Percentiles rank a stretch among this genome's conserved stretches.
Conservation (phyloP, 768 basidiomycete genomes). For the Rubroboletus satanas region DNA sequence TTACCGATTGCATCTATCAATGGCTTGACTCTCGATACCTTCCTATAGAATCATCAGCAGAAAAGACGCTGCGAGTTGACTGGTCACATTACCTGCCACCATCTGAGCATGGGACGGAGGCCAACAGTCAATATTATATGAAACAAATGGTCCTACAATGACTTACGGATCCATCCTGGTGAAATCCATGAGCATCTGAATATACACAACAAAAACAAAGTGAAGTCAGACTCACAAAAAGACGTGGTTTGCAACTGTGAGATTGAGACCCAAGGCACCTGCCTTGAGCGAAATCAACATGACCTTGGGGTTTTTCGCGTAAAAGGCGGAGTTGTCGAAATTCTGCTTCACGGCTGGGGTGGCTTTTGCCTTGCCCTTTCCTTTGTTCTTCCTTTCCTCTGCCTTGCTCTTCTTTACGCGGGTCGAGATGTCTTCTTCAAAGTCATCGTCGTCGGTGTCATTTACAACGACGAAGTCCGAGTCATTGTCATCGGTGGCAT, state of each 20-base stretch:
- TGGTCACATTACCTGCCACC: constrained; percentile 59
- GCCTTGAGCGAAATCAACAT: constrained; percentile 87
- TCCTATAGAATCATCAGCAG: constrained; percentile 40
- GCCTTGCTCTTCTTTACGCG: constrained; percentile 30
- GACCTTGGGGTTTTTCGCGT: constrained; percentile 59
- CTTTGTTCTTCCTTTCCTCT: constrained; percentile 39
- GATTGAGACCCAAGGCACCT: constrained; percentile 81
- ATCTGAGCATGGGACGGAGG: constrained; percentile 37
- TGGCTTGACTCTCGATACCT: constrained; percentile 81
- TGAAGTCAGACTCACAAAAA: constrained; percentile 52
- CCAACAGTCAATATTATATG: constrained; percentile 3
- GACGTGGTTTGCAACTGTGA: constrained; percentile 87
- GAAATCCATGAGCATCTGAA: constrained; percentile 7
- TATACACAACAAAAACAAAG: not conserved
- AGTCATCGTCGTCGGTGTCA: constrained; percentile 29
- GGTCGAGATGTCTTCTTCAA: constrained; percentile 29
- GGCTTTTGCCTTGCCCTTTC: constrained; percentile 34
- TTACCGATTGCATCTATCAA: constrained; percentile 73
- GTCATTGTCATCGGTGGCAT: constrained; percentile 28
- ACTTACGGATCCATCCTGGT: constrained; percentile 80
- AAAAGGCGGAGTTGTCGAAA: constrained; percentile 21
- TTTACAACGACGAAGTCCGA: constrained; percentile 34
- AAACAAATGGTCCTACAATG: not conserved
- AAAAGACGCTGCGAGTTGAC: not conserved
- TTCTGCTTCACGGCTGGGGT: constrained; percentile 9